Base-by-base conservation (phyloP, 2,329 filamentous ascomycete species). In the Epichloe baconii region DNA sequence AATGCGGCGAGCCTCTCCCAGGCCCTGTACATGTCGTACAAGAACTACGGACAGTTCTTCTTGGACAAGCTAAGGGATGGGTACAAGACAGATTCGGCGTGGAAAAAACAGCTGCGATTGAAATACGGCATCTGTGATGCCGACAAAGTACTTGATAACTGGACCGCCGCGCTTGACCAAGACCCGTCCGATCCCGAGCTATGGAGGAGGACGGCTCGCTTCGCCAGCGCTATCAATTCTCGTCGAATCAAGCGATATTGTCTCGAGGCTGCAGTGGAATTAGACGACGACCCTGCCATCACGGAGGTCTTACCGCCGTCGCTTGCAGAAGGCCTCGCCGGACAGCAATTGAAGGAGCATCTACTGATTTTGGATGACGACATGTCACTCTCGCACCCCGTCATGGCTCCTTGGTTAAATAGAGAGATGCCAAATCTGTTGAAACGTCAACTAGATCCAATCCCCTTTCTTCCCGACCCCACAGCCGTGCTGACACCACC, bases 31-130 rank as follows among this genome's bases (percentile, higher is more conserved):
- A 77, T 98, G 7, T 86, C 91, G 1, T 88, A 94, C 73, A 98
- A 97, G 67, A 98, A 97, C 60, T 83, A 91, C 68, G 93, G 89
- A 42, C 88, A 97, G 62, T 96, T 95, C 62, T 73, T 85, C 52
- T 73, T 98, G n/a, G 91, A 98, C 50, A 67, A 64, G 49, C 57
- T 68, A 3, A 69, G 65, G 51, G 68, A 70, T 19, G 51, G 56
- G 36, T 52, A 47, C 5, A 51, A 51, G n/a, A 64, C 72, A 70
- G 52, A 79, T 85, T 57, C 82, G 75, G 58, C 70, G 79, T 65
- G 74, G 64, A 60, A 58, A 31, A 50, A 55, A 1, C 60, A 61
- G 41, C 26, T 47, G 7, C 61, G 58, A 36, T 50, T 68, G 11
- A 57, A 54, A 38, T 66, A 67, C 38, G 52, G 58, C 17, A 57